phyloP scores from a whole-genome alignment of 2,329 filamentous ascomycete species.

The Neofusicoccum ribis region DNA sequence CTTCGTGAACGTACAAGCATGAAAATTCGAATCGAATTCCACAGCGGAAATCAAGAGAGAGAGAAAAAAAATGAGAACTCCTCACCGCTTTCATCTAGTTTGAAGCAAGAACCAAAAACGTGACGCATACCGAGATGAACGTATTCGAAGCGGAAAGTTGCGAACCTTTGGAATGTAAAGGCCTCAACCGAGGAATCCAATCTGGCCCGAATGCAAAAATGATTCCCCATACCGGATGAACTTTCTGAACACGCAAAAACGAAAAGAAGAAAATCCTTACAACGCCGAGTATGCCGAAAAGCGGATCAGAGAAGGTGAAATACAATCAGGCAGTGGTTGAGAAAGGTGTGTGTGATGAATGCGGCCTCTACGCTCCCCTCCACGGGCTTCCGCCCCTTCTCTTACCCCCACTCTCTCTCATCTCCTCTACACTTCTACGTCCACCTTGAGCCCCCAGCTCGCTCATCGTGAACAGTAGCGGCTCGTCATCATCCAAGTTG shows the following conservation, averaged over 20 bases:
- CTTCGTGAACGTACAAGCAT: background rate
- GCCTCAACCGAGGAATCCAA: background rate
- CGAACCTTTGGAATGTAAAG: background rate
- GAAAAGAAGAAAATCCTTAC: background rate
- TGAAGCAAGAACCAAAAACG: background rate
- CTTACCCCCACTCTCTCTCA: conserved; percentile 27
- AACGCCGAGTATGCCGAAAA: conserved; percentile 5
- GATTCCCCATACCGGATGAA: background rate
- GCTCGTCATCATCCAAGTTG: conserved; percentile 63
- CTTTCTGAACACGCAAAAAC: background rate
- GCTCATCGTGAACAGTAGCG: conserved; percentile 71
- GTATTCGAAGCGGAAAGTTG: background rate
- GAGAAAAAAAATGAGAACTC: background rate
- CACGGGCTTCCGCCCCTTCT: conserved; percentile 15
- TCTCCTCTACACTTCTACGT: conserved; percentile 40
- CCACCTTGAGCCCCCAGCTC: conserved; percentile 57
- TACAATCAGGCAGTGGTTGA: background rate
- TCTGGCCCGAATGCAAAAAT: background rate
- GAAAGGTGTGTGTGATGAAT: background rate
- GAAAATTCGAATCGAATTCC: background rate
- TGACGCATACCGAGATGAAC: conserved; percentile 1
- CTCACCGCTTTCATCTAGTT: conserved; percentile 6
- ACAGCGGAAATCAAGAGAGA: background rate
- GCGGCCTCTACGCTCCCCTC: conserved; percentile 6
- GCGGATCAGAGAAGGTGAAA: background rate